Evolutionary conservation across 2,329 filamentous ascomycete genomes (phyloP).

Genomic region (Clonostachys chloroleuca): DNA sequence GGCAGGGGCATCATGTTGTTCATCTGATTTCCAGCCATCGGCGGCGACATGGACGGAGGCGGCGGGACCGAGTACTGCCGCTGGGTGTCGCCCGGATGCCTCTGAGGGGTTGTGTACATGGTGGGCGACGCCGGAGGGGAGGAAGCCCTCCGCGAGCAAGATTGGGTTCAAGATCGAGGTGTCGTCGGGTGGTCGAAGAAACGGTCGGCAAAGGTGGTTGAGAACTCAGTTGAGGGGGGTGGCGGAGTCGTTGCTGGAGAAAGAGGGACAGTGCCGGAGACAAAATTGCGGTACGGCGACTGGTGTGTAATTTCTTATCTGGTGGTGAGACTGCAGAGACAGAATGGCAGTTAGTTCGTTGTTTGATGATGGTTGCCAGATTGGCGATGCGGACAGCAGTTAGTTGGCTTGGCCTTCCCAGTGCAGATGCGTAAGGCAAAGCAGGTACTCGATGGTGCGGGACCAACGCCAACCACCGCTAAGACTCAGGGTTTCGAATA

Average conservation of each 20-base stretch:
- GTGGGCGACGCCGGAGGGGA: constrained; percentile 14
- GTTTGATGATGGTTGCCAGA: too few species aligned
- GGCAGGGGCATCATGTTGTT: constrained; percentile 45
- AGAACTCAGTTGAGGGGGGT: constrained; percentile 17
- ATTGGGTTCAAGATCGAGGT: constrained; percentile 26
- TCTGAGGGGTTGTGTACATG: constrained; percentile 54
- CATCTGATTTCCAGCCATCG: constrained; percentile 34
- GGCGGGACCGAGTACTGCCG: constrained; percentile 52
- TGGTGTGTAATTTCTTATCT: too few species aligned
- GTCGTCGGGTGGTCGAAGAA: constrained; percentile 22
- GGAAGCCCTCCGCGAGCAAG: constrained; percentile 1
- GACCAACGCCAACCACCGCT: too few species aligned
- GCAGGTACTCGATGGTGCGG: too few species aligned
- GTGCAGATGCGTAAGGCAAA: too few species aligned
- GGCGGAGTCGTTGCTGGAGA: constrained; percentile 17
- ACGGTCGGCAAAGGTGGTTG: constrained; percentile 27
- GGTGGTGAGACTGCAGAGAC: too few species aligned
- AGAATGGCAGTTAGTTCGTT: too few species aligned
- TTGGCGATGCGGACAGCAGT: too few species aligned
- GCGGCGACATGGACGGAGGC: constrained; percentile 51
- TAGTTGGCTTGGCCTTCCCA: too few species aligned
- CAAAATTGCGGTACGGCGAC: neutral
- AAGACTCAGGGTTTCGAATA: too few species aligned
- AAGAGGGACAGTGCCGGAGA: neutral
- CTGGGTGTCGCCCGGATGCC: constrained; percentile 27